Conservation (phyloP, 108 stramenopile genomes). For the Schizochytrium sp. region DNA sequence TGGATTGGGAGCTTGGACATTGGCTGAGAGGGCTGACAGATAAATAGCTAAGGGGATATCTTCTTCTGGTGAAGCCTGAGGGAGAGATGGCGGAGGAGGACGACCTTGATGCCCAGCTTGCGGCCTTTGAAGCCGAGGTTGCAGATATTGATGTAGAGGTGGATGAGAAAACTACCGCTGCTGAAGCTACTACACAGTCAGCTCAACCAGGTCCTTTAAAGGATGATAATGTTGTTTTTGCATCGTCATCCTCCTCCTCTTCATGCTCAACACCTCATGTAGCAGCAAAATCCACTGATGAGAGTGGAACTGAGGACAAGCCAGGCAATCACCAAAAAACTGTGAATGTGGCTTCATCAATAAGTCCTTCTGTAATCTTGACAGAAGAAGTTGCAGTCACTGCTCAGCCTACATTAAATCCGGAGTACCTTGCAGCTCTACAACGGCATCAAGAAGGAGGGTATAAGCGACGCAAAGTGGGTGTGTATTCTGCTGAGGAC, state of each 20-base stretch:
- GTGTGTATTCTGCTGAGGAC: slow-evolving; percentile 11
- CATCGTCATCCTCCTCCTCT: too few species aligned
- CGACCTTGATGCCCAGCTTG: slow-evolving; percentile 12
- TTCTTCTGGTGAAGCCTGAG: too few species aligned
- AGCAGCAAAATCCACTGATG: too few species aligned
- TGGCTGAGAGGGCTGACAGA: too few species aligned
- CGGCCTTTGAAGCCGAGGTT: slow-evolving; percentile 25
- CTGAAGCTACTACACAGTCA: neutral
- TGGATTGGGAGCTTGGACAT: too few species aligned
- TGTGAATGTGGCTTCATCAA: too few species aligned
- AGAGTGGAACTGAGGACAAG: too few species aligned
- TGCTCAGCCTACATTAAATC: neutral
- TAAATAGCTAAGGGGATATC: too few species aligned
- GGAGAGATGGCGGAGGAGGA: neutral
- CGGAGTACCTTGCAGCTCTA: neutral
- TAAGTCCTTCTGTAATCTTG: neutral
- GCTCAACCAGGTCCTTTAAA: too few species aligned
- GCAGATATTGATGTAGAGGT: neutral
- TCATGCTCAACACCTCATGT: too few species aligned
- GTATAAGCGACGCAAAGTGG: neutral
- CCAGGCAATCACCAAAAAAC: too few species aligned
- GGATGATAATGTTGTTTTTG: too few species aligned
- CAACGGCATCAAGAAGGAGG: neutral
- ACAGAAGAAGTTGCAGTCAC: neutral
- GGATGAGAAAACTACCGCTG: neutral